Percentiles rank a stretch among this genome's conserved stretches.
phyloP scores from a whole-genome alignment of 1,139 yeast genomes.

The Yamadazyma kanchanaburiensis region DNA sequence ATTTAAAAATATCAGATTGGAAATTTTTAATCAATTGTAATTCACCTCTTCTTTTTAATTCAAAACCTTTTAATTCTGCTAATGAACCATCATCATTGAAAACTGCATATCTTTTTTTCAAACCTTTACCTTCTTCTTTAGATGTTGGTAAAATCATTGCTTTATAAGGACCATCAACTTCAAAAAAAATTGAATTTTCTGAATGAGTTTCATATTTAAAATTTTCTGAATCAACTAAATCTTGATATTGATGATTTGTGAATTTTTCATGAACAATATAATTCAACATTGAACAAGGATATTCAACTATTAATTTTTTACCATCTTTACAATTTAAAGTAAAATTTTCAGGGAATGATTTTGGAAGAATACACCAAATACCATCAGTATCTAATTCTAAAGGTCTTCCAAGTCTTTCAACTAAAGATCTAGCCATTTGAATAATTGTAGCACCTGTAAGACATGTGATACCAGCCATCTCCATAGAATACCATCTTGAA shows the following conservation, averaged over 20 bases:
- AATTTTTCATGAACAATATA: slow-evolving; percentile 87
- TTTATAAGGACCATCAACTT: slow-evolving; percentile 97
- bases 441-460: slow-evolving; percentile 96
- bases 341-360: slow-evolving; percentile 88
- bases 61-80: slow-evolving; percentile 97
- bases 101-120: slow-evolving; percentile 95
- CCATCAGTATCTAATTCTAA: slow-evolving; percentile 98
- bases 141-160: slow-evolving; percentile 98
- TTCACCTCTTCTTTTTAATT: slow-evolving; percentile 95
- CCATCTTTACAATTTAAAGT: slow-evolving; percentile 72
- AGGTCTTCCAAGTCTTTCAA: slow-evolving; percentile 95
- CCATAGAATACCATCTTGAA: slow-evolving; percentile 99
- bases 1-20: slow-evolving; percentile 90
- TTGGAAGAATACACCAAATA: slow-evolving; percentile 97
- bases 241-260: slow-evolving; percentile 94
- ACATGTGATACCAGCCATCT: slow-evolving; percentile 99
- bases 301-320: slow-evolving; percentile 71
- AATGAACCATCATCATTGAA: slow-evolving; percentile 91
- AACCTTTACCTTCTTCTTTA: slow-evolving; percentile 94
- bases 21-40: slow-evolving; percentile 89
- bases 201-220: slow-evolving; percentile 73
- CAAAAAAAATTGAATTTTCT: slow-evolving; percentile 95
- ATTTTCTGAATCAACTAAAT: slow-evolving; percentile 64
- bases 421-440: slow-evolving; percentile 91
- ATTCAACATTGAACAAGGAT: slow-evolving; percentile 96